Percentiles rank a stretch among this genome's conserved stretches.
Evolutionary conservation across 2,329 filamentous ascomycete species (phyloP).

Genomic region (Orbilia ellipsospora): DNA sequence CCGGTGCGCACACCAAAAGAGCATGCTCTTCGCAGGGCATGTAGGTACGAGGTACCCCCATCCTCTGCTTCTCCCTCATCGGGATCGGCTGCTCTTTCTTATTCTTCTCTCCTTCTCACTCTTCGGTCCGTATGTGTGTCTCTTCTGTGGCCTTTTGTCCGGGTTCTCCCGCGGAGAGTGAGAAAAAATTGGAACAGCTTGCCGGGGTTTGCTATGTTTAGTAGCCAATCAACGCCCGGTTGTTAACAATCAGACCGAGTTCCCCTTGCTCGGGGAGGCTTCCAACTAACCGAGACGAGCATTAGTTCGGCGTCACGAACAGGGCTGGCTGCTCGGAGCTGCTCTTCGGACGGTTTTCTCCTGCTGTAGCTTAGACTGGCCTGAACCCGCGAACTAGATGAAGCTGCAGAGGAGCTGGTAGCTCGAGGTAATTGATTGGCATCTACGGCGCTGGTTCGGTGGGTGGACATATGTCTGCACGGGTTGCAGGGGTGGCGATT

Average conservation of each 20-base stretch:
- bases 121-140: neutral
- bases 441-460: no score
- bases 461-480: no score
- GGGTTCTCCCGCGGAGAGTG: constrained; percentile 40
- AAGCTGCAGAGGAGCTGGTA: no score
- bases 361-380: no score
- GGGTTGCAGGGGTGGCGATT: no score
- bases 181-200: constrained; percentile 6
- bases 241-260: constrained; percentile 14
- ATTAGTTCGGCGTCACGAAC: constrained; percentile 2
- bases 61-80: constrained; percentile 24
- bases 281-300: constrained; percentile 25
- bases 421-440: no score
- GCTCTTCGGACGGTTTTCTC: no score
- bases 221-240: constrained; percentile 28
- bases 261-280: constrained; percentile 17
- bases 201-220: constrained; percentile 11
- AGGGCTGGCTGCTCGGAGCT: neutral
- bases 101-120: neutral
- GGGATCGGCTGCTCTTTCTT: constrained; percentile 21
- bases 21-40: no score
- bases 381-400: no score
- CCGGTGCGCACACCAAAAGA: neutral
- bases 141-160: constrained; percentile 38
- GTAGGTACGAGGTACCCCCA: no score